Evolutionary conservation across 148 eudicot species (phyloP), one percentile per base, ranked within the genome.

Genomic region (Rhododendron ovatum): DNA sequence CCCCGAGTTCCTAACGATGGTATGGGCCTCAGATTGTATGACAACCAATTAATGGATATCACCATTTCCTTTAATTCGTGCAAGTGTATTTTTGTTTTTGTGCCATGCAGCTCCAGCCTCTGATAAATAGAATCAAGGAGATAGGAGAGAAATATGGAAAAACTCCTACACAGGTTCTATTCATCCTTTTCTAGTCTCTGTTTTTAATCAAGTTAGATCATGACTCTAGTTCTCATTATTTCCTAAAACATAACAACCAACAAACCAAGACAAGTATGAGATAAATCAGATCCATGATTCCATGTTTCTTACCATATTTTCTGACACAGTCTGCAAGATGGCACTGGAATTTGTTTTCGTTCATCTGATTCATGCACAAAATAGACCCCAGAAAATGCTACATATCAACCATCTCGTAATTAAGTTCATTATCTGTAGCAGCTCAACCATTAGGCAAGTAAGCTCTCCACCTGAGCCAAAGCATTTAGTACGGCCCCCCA

Each of bases 21-120:
- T 95, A 90, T 84, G 87, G n/a, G 30, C 81, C 47, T 37, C 39
- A 20, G 55, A 43, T 35, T 71, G 63, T 18, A 59, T 15, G 41
- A 18, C 24, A 2, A 41, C 1, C 48, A 35, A 9, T 74, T 20
- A 28, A 33, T 6, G 30, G 1, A 33, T 4, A 53, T 5, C 53
- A 39, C 26, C 15, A 33, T 84, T 87, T 55, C 24, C 7, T 0
- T 83, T 85, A 53, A 39, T 83, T 63, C 18, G 41, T 67, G 78
- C 55, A 0, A 61, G 45, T 89, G 59, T 82, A 78, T 85, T 76
- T 41, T 41, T 41, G 45, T 41, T 41, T 41, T 41, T n/a, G 47
- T 85, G 45, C 26, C 61, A 37, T 92, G 95, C 94, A 97, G 99
- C 90, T 97, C 89, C 98, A 95, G 89, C 99, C 99, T 18, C 83